Evolutionary conservation across 371 early-diverging fungal genomes (phyloP).

Genomic region (Mortierella sp.): DNA sequence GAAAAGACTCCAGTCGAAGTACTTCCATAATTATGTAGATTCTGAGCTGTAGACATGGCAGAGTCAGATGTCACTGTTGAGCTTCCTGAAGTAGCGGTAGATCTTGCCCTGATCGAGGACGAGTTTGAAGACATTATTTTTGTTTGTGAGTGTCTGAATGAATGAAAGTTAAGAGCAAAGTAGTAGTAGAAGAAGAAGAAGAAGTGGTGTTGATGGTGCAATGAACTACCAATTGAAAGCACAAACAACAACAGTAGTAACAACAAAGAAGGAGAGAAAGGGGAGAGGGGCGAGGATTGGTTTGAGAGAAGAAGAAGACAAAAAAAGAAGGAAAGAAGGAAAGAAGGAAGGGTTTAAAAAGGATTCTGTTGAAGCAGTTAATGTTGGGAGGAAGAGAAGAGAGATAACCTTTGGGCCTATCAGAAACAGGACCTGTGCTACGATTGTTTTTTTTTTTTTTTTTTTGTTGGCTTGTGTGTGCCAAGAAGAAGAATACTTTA

Average conservation of each 20-base stretch:
- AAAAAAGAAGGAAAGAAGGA: background rate
- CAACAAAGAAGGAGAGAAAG: background rate
- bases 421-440: background rate
- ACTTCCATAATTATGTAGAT: background rate
- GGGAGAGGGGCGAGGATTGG: background rate
- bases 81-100: conserved; percentile 11
- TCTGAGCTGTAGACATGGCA: background rate
- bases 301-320: background rate
- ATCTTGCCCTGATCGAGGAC: background rate
- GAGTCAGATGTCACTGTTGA: background rate
- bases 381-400: background rate
- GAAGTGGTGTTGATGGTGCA: background rate
- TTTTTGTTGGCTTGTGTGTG: background rate
- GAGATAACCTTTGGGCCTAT: background rate
- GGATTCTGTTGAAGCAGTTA: background rate
- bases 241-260: too few relatives aligned
- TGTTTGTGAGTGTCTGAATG: background rate
- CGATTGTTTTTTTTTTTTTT: background rate
- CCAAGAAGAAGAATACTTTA: background rate
- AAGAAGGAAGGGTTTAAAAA: background rate
- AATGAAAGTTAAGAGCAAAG: background rate
- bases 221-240: background rate
- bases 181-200: background rate
- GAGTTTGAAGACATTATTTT: conserved; percentile 11
- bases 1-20: conserved; percentile 7